phyloP scores from a whole-genome alignment of 1,139 yeast species.

The Zhuliangozyma parablackwelliae region DNA sequence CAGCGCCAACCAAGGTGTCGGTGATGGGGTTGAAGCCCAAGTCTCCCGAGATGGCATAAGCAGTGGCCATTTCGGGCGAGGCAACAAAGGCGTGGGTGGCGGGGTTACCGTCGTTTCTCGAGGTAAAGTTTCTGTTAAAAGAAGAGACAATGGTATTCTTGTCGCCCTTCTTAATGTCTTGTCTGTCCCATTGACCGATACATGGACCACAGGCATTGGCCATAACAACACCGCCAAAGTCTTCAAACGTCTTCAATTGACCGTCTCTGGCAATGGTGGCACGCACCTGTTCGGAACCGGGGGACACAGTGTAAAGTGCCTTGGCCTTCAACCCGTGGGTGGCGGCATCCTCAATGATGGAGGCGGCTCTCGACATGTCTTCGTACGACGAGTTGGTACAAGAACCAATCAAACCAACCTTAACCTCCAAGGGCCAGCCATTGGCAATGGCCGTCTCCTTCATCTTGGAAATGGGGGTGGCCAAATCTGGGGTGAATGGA shows the following conservation, averaged over 20 bases:
- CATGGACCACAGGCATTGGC: slow-evolving; percentile 99
- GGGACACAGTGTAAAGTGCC: slow-evolving; percentile 89
- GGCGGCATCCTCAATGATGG: slow-evolving; percentile 87
- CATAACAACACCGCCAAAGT: slow-evolving; percentile 90
- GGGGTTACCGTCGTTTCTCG: slow-evolving; percentile 99
- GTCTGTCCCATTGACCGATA: slow-evolving; percentile 99
- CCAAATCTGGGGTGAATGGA: slow-evolving; percentile 99
- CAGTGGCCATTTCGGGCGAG: slow-evolving; percentile 96
- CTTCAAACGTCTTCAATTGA: slow-evolving; percentile 81
- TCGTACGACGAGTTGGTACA: slow-evolving; percentile 99
- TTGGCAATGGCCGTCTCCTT: slow-evolving; percentile 82
- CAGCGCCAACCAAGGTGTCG: slow-evolving; percentile 87
- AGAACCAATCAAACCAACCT: slow-evolving; percentile 96
- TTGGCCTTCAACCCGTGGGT: slow-evolving; percentile 87
- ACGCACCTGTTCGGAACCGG: slow-evolving; percentile 99
- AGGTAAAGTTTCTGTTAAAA: slow-evolving; percentile 98
- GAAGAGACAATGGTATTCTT: slow-evolving; percentile 97
- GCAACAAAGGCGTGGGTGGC: slow-evolving; percentile 97
- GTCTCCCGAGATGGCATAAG: slow-evolving; percentile 95
- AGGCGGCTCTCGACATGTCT: slow-evolving; percentile 97
- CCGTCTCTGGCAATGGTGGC: slow-evolving; percentile 99
- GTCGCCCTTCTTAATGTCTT: slow-evolving; percentile 94
- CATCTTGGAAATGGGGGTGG: slow-evolving; percentile 93
- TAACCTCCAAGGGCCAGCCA: slow-evolving; percentile 92
- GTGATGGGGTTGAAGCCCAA: slow-evolving; percentile 97